These are phyloP conservation scores for Claviceps purpurea DNA, from an alignment of 2,329 filamentous ascomycete species.

Conservation along the genomic window DNA sequence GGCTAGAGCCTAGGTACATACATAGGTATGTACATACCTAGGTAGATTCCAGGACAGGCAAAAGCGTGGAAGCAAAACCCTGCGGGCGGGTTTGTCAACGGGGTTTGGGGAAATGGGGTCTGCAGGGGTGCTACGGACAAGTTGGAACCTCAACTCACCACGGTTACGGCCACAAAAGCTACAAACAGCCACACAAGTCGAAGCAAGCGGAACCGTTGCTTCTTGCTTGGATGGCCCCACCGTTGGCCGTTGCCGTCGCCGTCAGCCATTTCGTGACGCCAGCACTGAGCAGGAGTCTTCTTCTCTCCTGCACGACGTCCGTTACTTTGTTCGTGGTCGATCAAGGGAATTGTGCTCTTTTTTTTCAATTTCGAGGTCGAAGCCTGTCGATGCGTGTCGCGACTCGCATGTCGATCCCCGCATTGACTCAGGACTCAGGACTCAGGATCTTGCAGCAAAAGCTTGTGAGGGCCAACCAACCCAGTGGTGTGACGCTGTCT, in stretches of 20 bases:
- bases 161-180: background rate
- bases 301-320: background rate
- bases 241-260: background rate
- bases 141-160: background rate
- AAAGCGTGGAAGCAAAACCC: background rate
- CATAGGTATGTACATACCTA: too few relatives aligned
- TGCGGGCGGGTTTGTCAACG: background rate
- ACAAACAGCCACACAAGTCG: background rate
- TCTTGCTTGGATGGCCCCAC: background rate
- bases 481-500: background rate
- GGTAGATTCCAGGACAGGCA: background rate
- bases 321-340: background rate
- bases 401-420: background rate
- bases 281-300: background rate
- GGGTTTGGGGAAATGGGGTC: background rate
- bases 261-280: background rate
- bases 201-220: background rate
- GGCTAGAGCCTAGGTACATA: too few relatives aligned
- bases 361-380: background rate
- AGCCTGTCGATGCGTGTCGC: background rate
- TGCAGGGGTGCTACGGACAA: background rate
- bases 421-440: background rate
- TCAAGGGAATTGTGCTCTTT: background rate
- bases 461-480: background rate
- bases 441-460: background rate